phyloP scores from a whole-genome alignment of 2,329 filamentous ascomycete genomes.

The Sclerotinia subarctica region DNA sequence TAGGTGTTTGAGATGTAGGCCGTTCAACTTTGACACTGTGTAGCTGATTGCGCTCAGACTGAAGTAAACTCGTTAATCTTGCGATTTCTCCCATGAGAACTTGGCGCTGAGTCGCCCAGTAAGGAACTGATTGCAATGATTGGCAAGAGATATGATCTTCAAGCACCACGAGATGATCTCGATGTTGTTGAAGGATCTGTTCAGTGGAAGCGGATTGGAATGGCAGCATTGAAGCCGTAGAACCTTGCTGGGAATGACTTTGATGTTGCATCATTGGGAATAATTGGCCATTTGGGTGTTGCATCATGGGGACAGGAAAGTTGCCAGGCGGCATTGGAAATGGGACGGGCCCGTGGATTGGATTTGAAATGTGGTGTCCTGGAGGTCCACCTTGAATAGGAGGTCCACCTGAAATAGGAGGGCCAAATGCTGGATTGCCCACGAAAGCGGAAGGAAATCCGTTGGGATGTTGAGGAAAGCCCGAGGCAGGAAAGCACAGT shows the following conservation, averaged over 20 bases:
- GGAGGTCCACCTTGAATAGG: constrained; percentile 19
- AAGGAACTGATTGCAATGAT: constrained; percentile 46
- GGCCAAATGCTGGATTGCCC: constrained; percentile 31
- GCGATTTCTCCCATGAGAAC: constrained; percentile 40
- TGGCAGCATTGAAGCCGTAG: background rate
- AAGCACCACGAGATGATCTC: constrained; percentile 51
- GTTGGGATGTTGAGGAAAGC: constrained; percentile 31
- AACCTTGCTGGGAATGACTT: background rate
- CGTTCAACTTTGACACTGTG: background rate
- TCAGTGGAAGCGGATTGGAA: constrained; percentile 26
- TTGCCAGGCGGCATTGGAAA: constrained; percentile 13
- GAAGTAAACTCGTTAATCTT: background rate
- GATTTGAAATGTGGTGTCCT: constrained; percentile 11
- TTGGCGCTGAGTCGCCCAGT: constrained; percentile 46
- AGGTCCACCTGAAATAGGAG: constrained; percentile 22
- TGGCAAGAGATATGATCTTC: constrained; percentile 55
- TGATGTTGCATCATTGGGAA: constrained; percentile 23
- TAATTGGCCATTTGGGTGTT: constrained; percentile 27
- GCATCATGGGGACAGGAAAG: constrained; percentile 24
- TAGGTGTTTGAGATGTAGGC: background rate
- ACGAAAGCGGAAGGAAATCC: constrained; percentile 32
- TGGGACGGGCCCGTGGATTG: constrained; percentile 25
- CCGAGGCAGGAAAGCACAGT: constrained; percentile 35
- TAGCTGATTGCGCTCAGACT: background rate
- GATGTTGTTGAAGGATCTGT: constrained; percentile 41